phyloP scores from a whole-genome alignment of 257 asterid species.

The Petrea volubilis region DNA sequence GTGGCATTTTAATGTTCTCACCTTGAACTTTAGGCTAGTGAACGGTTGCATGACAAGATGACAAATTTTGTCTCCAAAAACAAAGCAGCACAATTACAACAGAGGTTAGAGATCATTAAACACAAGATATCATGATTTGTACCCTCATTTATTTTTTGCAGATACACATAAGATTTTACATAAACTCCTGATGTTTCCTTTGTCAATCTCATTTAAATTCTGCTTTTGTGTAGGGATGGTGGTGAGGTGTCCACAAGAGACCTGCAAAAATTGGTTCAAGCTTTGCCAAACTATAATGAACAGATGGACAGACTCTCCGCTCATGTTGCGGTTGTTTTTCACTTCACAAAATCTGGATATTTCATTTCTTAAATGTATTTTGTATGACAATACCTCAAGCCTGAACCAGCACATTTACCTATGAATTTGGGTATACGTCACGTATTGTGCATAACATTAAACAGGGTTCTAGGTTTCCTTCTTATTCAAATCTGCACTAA shows the following conservation, averaged over 20 bases:
- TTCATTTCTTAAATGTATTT: constrained; percentile 2
- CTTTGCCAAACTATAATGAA: constrained; percentile 91
- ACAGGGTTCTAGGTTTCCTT: too few species aligned
- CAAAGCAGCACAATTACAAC: constrained; percentile 97
- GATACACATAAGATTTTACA: background rate
- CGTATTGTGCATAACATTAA: too few species aligned
- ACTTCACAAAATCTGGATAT: constrained; percentile 16
- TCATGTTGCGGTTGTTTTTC: constrained; percentile 82
- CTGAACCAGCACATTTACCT: too few species aligned
- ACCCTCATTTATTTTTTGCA: background rate
- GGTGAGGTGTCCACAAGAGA: constrained; percentile 91
- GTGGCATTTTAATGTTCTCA: constrained; percentile 24
- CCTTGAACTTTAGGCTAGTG: constrained; percentile 73
- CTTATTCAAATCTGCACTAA: too few species aligned
- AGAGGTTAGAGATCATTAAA: constrained; percentile 59
- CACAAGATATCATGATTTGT: background rate
- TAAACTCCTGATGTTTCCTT: background rate
- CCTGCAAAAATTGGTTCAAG: constrained; percentile 96
- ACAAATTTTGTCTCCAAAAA: constrained; percentile 80
- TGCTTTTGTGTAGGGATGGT: constrained; percentile 68
- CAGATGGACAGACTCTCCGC: constrained; percentile 89
- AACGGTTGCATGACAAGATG: constrained; percentile 81
- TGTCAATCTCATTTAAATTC: constrained; percentile 19
- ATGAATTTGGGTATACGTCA: too few species aligned
- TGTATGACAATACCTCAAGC: too few species aligned